Conservation (phyloP, 129 eudicot genomes). For the Daucus carota region DNA sequence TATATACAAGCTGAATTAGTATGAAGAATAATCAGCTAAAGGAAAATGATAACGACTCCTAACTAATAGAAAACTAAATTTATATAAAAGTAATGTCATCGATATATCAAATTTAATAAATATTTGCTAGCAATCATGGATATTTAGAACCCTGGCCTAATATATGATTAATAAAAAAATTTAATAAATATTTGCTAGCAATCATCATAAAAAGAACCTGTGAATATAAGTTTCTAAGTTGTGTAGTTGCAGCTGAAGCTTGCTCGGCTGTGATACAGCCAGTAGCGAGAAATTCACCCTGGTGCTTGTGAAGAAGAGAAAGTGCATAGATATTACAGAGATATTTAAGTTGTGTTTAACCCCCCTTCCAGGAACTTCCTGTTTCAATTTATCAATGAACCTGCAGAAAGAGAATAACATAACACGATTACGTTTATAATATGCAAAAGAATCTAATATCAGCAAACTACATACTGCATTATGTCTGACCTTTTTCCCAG, state of each 20-base stretch:
- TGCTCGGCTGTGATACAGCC: slow-evolving; percentile 71
- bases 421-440: neutral
- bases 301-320: slow-evolving; percentile 69
- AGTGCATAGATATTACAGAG: slow-evolving; percentile 70
- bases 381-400: slow-evolving; percentile 73
- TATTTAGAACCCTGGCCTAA: neutral
- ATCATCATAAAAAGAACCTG: slow-evolving; percentile 30
- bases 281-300: slow-evolving; percentile 83
- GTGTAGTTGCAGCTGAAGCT: slow-evolving; percentile 76
- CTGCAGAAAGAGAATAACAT: slow-evolving; percentile 19
- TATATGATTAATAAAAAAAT: neutral
- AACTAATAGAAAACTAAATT: too few relatives aligned
- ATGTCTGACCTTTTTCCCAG: too few relatives aligned
- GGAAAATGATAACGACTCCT: too few relatives aligned
- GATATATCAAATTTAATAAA: too few relatives aligned
- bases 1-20: too few relatives aligned
- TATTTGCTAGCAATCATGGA: too few relatives aligned
- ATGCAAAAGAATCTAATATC: neutral
- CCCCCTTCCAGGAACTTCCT: slow-evolving; percentile 81
- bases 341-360: slow-evolving; percentile 60
- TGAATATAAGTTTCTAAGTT: slow-evolving; percentile 65
- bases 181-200: neutral
- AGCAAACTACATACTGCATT: too few relatives aligned
- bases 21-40: too few relatives aligned
- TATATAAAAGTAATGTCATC: too few relatives aligned